A percentile compares a stretch with the other conserved stretches of the same genome.
Conservation (phyloP, 768 basidiomycete species). For the Suillus spraguei region DNA sequence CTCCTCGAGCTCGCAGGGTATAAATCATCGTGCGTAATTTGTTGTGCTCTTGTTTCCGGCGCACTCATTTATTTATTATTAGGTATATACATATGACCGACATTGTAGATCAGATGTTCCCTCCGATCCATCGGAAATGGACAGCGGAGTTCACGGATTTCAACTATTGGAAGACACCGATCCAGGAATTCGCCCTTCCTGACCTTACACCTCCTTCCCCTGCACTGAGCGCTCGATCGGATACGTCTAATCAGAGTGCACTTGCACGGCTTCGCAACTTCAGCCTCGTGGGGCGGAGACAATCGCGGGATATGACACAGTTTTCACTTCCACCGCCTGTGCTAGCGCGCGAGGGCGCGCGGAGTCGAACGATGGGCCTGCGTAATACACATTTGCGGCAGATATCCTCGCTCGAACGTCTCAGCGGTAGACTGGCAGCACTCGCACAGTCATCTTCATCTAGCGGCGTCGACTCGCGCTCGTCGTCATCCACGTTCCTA, state of each 20-base stretch:
- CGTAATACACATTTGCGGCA: constrained; percentile 57
- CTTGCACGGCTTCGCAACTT: constrained; percentile 77
- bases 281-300: constrained; percentile 63
- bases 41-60: neutral
- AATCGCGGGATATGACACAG: constrained; percentile 29
- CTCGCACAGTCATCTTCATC: constrained; percentile 46
- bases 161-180: constrained; percentile 90
- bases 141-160: constrained; percentile 93
- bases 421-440: constrained; percentile 60
- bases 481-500: constrained; percentile 49
- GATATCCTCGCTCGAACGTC: constrained; percentile 76
- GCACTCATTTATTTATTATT: constrained; percentile 1
- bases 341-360: constrained; percentile 19
- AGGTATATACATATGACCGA: constrained; percentile 99
- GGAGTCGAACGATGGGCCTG: constrained; percentile 26
- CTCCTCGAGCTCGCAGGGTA: constrained; percentile 95
- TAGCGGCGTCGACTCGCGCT: constrained; percentile 55
- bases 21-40: constrained; percentile 79
- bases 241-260: constrained; percentile 74
- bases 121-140: constrained; percentile 89
- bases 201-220: constrained; percentile 88
- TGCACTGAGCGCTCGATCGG: constrained; percentile 91
- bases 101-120: constrained; percentile 99
- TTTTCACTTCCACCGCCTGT: constrained; percentile 36
- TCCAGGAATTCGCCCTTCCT: constrained; percentile 79